A percentile compares a stretch with the other conserved stretches of the same genome.
These are phyloP conservation scores for Lachnellula arida DNA, from an alignment of 2,329 filamentous ascomycete species.

Conservation along the genomic window DNA sequence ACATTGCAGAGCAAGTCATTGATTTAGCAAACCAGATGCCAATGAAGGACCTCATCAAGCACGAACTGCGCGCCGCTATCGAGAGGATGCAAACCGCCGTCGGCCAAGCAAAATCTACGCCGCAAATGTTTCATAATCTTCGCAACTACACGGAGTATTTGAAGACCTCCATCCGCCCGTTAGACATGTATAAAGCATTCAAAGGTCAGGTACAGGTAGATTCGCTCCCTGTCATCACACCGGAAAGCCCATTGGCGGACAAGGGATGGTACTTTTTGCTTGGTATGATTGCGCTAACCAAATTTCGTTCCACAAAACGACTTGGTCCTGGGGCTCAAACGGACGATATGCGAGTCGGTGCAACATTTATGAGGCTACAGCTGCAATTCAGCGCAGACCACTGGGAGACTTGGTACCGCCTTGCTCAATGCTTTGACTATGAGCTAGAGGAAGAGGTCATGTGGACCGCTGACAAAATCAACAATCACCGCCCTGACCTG, in stretches of 20 bases:
- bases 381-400: constrained; percentile 33
- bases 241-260: constrained; percentile 67
- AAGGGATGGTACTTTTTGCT: constrained; percentile 91
- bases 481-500: constrained; percentile 33
- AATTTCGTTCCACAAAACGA: constrained; percentile 51
- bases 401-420: constrained; percentile 40
- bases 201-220: constrained; percentile 72
- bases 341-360: constrained; percentile 35
- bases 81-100: constrained; percentile 90
- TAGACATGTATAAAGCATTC: constrained; percentile 74
- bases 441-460: constrained; percentile 38
- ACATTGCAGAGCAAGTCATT: constrained; percentile 79
- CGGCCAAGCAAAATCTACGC: constrained; percentile 70
- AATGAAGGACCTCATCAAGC: constrained; percentile 87
- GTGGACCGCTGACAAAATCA: constrained; percentile 39
- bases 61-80: constrained; percentile 82
- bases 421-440: constrained; percentile 37
- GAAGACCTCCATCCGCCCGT: constrained; percentile 77
- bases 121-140: constrained; percentile 81
- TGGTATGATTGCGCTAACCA: constrained; percentile 81
- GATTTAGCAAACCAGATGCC: constrained; percentile 76
- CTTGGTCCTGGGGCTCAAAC: constrained; percentile 32
- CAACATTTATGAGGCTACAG: constrained; percentile 35
- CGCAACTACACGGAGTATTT: constrained; percentile 77
- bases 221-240: constrained; percentile 61